phyloP scores from a whole-genome alignment of 768 basidiomycete species.

The Termitomyces sp. region DNA sequence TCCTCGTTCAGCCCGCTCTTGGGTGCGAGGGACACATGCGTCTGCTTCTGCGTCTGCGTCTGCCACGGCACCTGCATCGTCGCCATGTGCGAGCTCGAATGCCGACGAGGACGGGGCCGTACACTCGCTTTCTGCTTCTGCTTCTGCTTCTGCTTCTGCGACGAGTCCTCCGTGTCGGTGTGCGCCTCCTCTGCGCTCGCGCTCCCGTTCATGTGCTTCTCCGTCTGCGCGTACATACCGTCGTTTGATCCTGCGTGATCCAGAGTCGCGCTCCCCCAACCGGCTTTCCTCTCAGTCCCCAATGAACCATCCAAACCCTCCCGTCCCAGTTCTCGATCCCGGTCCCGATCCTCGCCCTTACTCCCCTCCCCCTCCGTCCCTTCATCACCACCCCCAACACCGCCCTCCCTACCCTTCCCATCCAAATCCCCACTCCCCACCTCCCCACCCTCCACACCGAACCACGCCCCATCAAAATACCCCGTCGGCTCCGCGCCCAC shows the following conservation, averaged over 20 bases:
- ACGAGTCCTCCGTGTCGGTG: no score
- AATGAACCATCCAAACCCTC: neutral
- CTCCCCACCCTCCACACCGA: constrained; percentile 1
- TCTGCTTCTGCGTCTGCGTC: no score
- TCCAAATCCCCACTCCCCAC: constrained; percentile 14
- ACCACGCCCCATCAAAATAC: constrained; percentile 39
- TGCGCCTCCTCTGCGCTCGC: no score
- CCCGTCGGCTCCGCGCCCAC: constrained; percentile 28
- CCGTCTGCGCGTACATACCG: neutral
- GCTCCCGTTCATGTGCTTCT: neutral
- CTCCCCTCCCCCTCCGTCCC: neutral
- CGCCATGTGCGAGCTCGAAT: neutral
- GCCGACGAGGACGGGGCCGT: neutral
- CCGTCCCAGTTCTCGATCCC: neutral
- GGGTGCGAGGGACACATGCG: neutral
- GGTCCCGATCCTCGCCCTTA: neutral
- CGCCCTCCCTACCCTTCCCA: constrained; percentile 16
- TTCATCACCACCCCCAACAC: constrained; percentile 29
- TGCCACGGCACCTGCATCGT: no score
- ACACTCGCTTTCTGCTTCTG: no score
- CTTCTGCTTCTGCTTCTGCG: no score
- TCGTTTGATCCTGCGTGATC: neutral
- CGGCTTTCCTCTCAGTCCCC: neutral
- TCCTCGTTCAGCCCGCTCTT: neutral
- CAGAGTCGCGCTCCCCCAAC: neutral